Evolutionary conservation across 306 rosid species (phyloP).

Genomic region (Sindora glabra): DNA sequence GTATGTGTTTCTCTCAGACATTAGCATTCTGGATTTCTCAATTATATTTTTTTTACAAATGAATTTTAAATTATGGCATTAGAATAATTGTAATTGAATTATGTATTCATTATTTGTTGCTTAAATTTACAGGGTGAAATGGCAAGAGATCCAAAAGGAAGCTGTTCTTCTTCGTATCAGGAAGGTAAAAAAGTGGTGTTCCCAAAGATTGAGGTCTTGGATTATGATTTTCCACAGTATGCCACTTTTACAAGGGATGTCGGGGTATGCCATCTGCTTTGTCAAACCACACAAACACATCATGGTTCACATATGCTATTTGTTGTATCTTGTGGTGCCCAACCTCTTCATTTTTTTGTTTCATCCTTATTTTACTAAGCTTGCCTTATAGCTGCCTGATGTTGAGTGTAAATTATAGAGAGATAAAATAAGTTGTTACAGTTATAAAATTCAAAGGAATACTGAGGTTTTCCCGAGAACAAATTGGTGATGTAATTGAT

Average conservation of each 20-base stretch:
- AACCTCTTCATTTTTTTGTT: not conserved
- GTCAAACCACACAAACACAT: not conserved
- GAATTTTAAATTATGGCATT: not conserved
- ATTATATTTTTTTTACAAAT: not conserved
- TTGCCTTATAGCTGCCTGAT: not conserved
- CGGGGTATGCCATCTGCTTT: slow-evolving; percentile 41
- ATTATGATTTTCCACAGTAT: slow-evolving; percentile 36
- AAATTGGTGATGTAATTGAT: not conserved
- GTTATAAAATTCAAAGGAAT: not conserved
- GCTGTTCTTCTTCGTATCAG: slow-evolving; percentile 17
- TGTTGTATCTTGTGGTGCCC: not conserved
- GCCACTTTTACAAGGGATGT: slow-evolving; percentile 28
- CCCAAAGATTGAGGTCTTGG: slow-evolving; percentile 65
- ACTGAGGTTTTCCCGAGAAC: not conserved
- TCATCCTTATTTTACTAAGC: not conserved
- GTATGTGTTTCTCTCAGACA: not conserved
- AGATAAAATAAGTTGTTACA: not conserved
- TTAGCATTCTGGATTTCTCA: not conserved
- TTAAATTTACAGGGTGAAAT: slow-evolving; percentile 28
- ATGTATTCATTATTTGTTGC: not conserved
- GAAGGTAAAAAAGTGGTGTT: slow-evolving; percentile 29
- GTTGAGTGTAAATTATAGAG: not conserved
- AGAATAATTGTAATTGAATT: not conserved
- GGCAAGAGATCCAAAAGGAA: slow-evolving; percentile 24
- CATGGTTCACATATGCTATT: not conserved